Conservation (phyloP, 805 yeast genomes). For the Wickerhamomyces xylosicus region DNA sequence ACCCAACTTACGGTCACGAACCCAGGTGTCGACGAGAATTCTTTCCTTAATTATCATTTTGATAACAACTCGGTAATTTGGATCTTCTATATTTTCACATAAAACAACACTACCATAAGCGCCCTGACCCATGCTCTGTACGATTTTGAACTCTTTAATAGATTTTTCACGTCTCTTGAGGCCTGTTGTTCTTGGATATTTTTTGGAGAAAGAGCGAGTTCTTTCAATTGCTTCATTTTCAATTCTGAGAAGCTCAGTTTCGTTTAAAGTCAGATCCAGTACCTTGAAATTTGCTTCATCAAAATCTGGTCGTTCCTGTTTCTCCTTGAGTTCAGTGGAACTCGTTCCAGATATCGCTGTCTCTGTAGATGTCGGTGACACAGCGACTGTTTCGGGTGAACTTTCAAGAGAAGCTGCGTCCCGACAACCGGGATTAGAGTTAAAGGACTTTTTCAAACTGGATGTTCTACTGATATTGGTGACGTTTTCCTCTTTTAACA, state of each 20-base stretch:
- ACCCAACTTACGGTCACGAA: slow-evolving; percentile 81
- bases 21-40: slow-evolving; percentile 96
- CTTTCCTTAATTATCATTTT: slow-evolving; percentile 89
- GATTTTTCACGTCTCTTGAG: slow-evolving; percentile 58
- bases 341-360: slow-evolving; percentile 1
- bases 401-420: no score
- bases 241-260: slow-evolving; percentile 29
- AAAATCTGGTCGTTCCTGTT: neutral
- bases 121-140: slow-evolving; percentile 88
- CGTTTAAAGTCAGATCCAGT: slow-evolving; percentile 16
- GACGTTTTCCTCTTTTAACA: slow-evolving; percentile 27
- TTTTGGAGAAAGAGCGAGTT: slow-evolving; percentile 24
- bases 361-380: slow-evolving; percentile 5
- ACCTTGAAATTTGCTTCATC: slow-evolving; percentile 10
- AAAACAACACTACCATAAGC: slow-evolving; percentile 92
- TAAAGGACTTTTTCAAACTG: slow-evolving; percentile 10
- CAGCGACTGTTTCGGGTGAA: no score
- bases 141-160: slow-evolving; percentile 55
- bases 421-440: neutral
- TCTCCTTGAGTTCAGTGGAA: slow-evolving; percentile 2
- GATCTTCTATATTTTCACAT: slow-evolving; percentile 57
- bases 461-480: slow-evolving; percentile 18
- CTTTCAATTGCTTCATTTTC: slow-evolving; percentile 36
- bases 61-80: slow-evolving; percentile 58
- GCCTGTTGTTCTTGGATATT: slow-evolving; percentile 44